Base-by-base conservation (phyloP, 2,329 filamentous ascomycete species). In the Colletotrichum navitas region DNA sequence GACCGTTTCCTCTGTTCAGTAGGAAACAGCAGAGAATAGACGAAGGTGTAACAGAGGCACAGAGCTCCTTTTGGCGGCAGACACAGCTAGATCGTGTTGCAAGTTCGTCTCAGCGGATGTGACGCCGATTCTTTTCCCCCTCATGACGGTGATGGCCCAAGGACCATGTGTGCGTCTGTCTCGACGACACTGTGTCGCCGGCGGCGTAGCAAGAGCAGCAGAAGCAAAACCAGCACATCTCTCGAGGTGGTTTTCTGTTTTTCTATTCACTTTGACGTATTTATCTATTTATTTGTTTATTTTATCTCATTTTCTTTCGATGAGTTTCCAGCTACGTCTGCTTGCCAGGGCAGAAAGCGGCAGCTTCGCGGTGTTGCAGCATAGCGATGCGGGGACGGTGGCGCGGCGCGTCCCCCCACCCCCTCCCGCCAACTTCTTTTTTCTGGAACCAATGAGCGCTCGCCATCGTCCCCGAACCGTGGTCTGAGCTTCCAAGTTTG, bases 301-400 rank as follows among this genome's bases (percentile, higher is more conserved):
- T 39, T 14, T 16, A 12, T 4, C 12, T 39, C 36, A 5, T 11
- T n/a, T n/a, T n/a, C n/a, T 26, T 18, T 54, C 55, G 63, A 63
- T 60, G n/a, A 29, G 43, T 18, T 62, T 51, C 45, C 52, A 63
- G 26, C 60, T 32, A 60, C 32, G 7, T 8, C 21, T 8, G 55
- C 45, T 62, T 56, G 41, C 45, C 47, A 70, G 66, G 68, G 56
- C 67, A 34, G 29, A 34, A 12, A 41, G 36, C 45, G 54, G 61
- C 61, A 63, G 26, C 18, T 36, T 55, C 54, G 60, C 21, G 11
- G 45, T 69, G 67, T 29, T 47, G 65, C 59, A 69, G 54, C 39
- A 68, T 21, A 54, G 45, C 45, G 54, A 69, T 72, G 69, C 66
- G 65, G 69, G 69, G 69, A 71, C 32, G 55, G 62, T 61, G 39